A percentile compares a stretch with the other conserved stretches of the same genome.
Conservation (phyloP, 495 filamentous ascomycete genomes). For the Aspergillus mulundensis region DNA sequence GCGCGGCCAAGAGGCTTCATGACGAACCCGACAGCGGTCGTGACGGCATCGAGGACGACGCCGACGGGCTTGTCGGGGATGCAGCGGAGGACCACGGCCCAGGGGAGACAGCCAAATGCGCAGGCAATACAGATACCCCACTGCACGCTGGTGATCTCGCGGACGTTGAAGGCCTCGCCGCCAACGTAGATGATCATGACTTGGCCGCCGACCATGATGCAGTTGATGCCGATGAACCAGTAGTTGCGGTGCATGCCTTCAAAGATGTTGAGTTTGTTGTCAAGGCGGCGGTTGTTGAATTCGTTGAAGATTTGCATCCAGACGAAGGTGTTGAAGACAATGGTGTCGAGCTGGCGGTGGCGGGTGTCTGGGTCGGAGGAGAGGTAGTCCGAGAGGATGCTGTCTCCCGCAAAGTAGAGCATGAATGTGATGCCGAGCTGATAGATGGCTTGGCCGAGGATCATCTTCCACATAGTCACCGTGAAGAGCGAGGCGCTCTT, state of each 20-base stretch:
- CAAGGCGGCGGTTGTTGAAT: conserved; percentile 86
- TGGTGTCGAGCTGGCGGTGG: conserved; percentile 55
- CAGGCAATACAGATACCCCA: conserved; percentile 76
- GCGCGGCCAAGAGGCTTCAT: conserved; percentile 28
- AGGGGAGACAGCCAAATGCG: conserved; percentile 66
- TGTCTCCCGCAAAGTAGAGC: conserved; percentile 66
- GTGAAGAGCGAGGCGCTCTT: conserved; percentile 75
- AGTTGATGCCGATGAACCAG: conserved; percentile 80
- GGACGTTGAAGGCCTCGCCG: conserved; percentile 67
- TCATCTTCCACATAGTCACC: conserved; percentile 95
- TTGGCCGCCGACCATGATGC: conserved; percentile 74
- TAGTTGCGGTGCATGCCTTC: conserved; percentile 73
- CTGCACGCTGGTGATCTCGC: conserved; percentile 59
- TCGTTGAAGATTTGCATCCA: conserved; percentile 98
- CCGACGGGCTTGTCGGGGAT: conserved; percentile 57
- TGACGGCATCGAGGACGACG: conserved; percentile 34
- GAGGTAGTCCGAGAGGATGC: conserved; percentile 44
- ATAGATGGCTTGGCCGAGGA: conserved; percentile 79
- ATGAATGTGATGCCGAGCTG: conserved; percentile 75
- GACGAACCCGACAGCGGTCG: conserved; percentile 22
- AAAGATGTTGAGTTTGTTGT: conserved; percentile 88
- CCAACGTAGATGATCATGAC: conserved; percentile 79
- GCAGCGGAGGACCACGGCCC: conserved; percentile 67
- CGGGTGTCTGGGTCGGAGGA: conserved; percentile 40
- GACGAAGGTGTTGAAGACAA: conserved; percentile 92